Evolutionary conservation across 495 filamentous ascomycete species (phyloP).

Genomic region (Immersiella caudata): DNA sequence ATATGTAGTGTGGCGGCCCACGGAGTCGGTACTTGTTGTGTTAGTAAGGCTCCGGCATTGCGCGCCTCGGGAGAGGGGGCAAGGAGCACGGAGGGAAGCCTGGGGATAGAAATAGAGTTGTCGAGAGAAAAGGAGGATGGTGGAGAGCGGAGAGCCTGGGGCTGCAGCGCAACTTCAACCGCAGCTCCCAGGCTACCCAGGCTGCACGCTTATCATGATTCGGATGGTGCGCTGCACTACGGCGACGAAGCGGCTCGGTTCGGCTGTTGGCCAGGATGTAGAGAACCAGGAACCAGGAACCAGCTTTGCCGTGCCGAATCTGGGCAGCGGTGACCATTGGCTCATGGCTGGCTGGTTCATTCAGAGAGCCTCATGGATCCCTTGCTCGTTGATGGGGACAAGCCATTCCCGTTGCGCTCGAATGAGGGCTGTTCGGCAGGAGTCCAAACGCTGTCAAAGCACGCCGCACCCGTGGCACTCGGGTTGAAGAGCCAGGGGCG

Average conservation of each 20-base stretch:
- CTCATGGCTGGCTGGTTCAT: background rate
- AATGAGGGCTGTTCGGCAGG: background rate
- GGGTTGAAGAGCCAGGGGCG: too few species aligned
- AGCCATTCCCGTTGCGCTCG: background rate
- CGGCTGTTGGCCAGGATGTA: slow-evolving; percentile 11
- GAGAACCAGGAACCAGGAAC: slow-evolving; percentile 22
- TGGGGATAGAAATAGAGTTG: slow-evolving; percentile 4
- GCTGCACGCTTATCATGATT: slow-evolving; percentile 11
- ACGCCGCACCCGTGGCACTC: background rate
- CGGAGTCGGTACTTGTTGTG: background rate
- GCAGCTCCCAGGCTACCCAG: background rate
- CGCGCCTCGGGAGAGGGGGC: background rate
- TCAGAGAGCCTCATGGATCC: slow-evolving; percentile 6
- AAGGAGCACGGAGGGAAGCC: background rate
- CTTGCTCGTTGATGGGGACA: background rate
- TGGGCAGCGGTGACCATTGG: background rate
- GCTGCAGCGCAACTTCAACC: background rate
- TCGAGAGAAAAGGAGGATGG: slow-evolving; percentile 1
- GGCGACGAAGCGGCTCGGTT: slow-evolving; percentile 7
- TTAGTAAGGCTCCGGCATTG: slow-evolving; percentile 1
- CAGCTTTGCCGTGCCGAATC: slow-evolving; percentile 1
- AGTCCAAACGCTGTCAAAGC: background rate
- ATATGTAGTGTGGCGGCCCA: background rate
- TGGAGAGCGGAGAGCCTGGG: background rate
- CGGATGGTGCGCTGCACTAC: background rate